These are phyloP conservation scores for Elymus sibiricus DNA, from an alignment of 176 grass and related monocot genomes.

Conservation along the genomic window DNA sequence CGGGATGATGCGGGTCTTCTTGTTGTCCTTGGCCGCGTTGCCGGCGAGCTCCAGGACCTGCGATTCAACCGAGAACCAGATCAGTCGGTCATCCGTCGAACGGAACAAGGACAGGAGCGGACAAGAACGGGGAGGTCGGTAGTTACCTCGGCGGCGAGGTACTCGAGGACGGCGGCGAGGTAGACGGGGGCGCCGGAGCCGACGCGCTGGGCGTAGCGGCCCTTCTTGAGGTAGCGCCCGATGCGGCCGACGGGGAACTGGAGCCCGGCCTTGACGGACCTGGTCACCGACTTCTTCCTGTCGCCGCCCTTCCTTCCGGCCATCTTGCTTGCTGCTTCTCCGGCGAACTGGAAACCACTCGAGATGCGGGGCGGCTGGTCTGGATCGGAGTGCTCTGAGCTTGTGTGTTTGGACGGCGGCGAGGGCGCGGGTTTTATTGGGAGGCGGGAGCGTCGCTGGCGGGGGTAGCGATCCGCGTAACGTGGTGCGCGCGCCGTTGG, in stretches of 20 bases:
- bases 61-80: too few species aligned
- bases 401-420: too few species aligned
- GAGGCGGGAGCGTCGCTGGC: too few species aligned
- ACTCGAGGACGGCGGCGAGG: conserved; percentile 40
- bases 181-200: conserved; percentile 39
- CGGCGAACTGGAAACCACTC: too few species aligned
- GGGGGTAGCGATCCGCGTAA: conserved; percentile 1
- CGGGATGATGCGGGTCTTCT: background rate
- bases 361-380: too few species aligned
- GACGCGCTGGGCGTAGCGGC: conserved; percentile 40
- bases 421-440: too few species aligned
- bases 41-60: background rate
- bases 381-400: too few species aligned
- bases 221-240: conserved; percentile 67
- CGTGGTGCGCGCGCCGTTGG: background rate
- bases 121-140: too few species aligned
- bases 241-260: conserved; percentile 75
- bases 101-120: too few species aligned
- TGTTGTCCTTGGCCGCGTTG: background rate
- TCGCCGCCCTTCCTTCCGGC: conserved; percentile 11
- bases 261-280: conserved; percentile 52
- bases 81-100: too few species aligned
- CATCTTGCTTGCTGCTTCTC: background rate
- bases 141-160: conserved; percentile 26
- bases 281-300: background rate